Conservation (phyloP, 768 basidiomycete species). For the Auricularia auricula-judae region DNA sequence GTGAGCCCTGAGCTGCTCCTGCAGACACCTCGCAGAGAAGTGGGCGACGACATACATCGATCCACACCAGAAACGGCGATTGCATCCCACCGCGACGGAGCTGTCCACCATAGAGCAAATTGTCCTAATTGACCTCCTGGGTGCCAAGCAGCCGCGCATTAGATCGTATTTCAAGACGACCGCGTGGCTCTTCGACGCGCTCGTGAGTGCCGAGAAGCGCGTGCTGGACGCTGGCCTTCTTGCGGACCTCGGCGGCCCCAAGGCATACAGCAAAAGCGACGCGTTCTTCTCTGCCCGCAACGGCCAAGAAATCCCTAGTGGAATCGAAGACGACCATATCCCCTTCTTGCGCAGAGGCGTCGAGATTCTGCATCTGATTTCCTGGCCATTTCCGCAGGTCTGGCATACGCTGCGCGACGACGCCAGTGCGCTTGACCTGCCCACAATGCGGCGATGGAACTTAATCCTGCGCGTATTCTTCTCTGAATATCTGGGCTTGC, state of each 20-base stretch:
- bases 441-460: constrained; percentile 85
- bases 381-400: constrained; percentile 78
- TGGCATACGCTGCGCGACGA: constrained; percentile 86
- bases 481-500: constrained; percentile 76
- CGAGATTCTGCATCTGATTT: constrained; percentile 79
- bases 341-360: constrained; percentile 82
- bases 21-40: constrained; percentile 76
- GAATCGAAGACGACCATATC: constrained; percentile 86
- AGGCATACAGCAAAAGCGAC: constrained; percentile 24
- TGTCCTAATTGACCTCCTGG: constrained; percentile 86
- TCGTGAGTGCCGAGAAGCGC: constrained; percentile 60
- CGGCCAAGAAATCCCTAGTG: constrained; percentile 27
- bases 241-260: constrained; percentile 31
- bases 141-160: constrained; percentile 62
- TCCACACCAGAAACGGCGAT: constrained; percentile 42
- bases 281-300: constrained; percentile 59
- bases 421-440: constrained; percentile 69
- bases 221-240: constrained; percentile 59
- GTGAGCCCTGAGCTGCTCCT: constrained; percentile 1
- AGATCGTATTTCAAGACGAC: constrained; percentile 79
- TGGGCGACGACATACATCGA: constrained; percentile 66
- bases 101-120: constrained; percentile 80
- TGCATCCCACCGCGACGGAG: constrained; percentile 42
- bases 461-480: constrained; percentile 79
- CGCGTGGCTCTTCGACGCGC: constrained; percentile 82